A percentile compares a stretch with the other conserved stretches of the same genome.
Evolutionary conservation across 441 rosid species (phyloP).

Genomic region (Melastoma candidum): DNA sequence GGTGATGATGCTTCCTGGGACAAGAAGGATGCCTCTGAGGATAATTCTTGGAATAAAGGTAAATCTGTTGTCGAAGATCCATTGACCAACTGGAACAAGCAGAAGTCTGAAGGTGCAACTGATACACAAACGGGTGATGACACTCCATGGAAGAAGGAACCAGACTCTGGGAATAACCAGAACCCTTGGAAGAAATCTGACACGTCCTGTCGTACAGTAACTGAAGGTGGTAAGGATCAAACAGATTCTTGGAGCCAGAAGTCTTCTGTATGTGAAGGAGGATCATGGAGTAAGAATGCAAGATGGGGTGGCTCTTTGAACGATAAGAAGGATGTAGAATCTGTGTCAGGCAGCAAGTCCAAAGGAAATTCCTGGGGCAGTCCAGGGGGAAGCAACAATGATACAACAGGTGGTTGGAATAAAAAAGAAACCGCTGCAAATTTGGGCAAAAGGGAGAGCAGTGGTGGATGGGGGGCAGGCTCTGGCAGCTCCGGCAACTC

Average conservation of each 20-base stretch:
- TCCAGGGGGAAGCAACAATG: constrained; percentile 1
- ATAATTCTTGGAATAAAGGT: background rate
- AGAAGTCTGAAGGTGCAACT: constrained; percentile 7
- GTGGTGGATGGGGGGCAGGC: constrained; percentile 3
- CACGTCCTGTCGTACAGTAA: constrained; percentile 20
- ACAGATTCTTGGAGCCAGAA: no score
- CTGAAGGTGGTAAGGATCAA: constrained; percentile 7
- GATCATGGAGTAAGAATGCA: constrained; percentile 7
- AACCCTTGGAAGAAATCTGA: constrained; percentile 25
- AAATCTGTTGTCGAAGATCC: constrained; percentile 3
- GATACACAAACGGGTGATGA: background rate
- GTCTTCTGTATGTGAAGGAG: background rate
- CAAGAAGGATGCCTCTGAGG: constrained; percentile 2
- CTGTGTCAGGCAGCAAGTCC: constrained; percentile 19
- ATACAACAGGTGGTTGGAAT: constrained; percentile 1
- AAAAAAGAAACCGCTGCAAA: constrained; percentile 2
- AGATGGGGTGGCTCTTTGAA: background rate
- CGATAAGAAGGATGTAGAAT: constrained; percentile 4
- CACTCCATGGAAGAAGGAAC: no score
- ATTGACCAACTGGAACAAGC: constrained; percentile 5
- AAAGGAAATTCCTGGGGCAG: constrained; percentile 13
- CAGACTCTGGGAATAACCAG: constrained; percentile 9
- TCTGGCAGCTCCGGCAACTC: no score
- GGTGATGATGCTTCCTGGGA: background rate
- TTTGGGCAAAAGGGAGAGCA: background rate